Evolutionary conservation across 331 rosid genomes (phyloP).

Genomic region (Pyracantha coccinea): DNA sequence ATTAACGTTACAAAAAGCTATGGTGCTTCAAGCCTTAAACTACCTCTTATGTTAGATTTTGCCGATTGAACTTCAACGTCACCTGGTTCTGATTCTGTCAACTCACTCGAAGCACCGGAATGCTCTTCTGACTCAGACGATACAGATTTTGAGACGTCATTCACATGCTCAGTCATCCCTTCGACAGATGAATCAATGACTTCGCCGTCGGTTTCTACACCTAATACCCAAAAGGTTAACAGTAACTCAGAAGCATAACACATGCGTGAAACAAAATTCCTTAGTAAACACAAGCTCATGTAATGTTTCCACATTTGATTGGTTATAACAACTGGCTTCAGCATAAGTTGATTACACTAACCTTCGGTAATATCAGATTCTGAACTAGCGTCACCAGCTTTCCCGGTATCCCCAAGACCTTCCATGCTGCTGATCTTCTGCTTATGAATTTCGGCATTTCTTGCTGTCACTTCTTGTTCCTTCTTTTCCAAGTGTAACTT

Average conservation of each 20-base stretch:
- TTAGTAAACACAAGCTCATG: not conserved
- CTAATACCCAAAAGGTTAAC: slow-evolving; percentile 2
- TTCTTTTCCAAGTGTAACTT: slow-evolving; percentile 75
- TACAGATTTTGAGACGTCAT: slow-evolving; percentile 20
- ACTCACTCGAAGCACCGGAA: slow-evolving; percentile 42
- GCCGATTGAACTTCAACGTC: slow-evolving; percentile 48
- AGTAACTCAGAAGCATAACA: not conserved
- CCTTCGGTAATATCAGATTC: slow-evolving; percentile 59
- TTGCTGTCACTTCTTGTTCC: slow-evolving; percentile 77
- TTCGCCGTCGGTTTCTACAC: slow-evolving; percentile 44
- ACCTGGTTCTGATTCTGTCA: slow-evolving; percentile 38
- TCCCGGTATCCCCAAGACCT: slow-evolving; percentile 21
- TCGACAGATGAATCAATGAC: slow-evolving; percentile 40
- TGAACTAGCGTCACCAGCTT: slow-evolving; percentile 29
- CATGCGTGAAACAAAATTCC: not conserved
- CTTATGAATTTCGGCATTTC: slow-evolving; percentile 75
- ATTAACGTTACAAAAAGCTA: not conserved
- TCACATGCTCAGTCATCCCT: slow-evolving; percentile 24
- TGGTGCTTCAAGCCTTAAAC: slow-evolving; percentile 2
- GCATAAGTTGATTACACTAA: slow-evolving; percentile 18
- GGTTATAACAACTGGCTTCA: not conserved
- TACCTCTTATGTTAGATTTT: slow-evolving; percentile 37
- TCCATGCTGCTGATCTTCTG: slow-evolving; percentile 42
- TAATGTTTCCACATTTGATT: not conserved
- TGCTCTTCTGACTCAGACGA: slow-evolving; percentile 19